Conservation (phyloP, 139 green algal genomes). For the Medakamo hakoo region DNA sequence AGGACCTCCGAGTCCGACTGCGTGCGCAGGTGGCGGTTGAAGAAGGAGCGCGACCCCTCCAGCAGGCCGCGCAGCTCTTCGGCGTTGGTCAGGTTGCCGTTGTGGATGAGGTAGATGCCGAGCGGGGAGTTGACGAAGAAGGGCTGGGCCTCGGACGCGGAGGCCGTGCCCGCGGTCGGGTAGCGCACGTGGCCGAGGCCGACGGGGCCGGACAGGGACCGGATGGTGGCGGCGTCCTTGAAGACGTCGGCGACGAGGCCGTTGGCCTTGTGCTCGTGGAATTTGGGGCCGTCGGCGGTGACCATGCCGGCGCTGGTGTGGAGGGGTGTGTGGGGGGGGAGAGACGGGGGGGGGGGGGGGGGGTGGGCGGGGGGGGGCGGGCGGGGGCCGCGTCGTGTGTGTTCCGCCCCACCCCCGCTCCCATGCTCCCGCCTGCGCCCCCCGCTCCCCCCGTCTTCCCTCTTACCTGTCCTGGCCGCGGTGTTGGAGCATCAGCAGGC, state of each 20-base stretch:
- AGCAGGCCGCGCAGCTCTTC: constrained; percentile 55
- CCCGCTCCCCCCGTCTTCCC: too few species aligned
- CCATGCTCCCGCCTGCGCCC: too few species aligned
- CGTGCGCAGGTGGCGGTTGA: constrained; percentile 77
- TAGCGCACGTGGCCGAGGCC: constrained; percentile 90
- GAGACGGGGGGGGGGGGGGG: too few species aligned
- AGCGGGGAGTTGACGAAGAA: constrained; percentile 98
- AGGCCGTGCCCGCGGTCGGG: constrained; percentile 79
- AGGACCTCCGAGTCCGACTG: constrained; percentile 89
- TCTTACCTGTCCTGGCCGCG: constrained; percentile 78
- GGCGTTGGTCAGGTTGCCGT: constrained; percentile 98
- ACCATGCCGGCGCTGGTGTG: constrained; percentile 90
- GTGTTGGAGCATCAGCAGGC: constrained; percentile 94
- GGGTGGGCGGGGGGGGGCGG: too few species aligned
- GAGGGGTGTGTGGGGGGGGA: constrained; percentile 11
- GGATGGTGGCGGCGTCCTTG: constrained; percentile 42
- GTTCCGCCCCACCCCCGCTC: too few species aligned
- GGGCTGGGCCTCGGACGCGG: constrained; percentile 87
- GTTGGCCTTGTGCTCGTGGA: constrained; percentile 89
- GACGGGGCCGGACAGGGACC: constrained; percentile 45
- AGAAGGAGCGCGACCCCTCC: constrained; percentile 58
- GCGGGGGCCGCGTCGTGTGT: too few species aligned
- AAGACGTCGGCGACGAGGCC: constrained; percentile 97
- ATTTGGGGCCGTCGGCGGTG: constrained; percentile 63
- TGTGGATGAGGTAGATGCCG: constrained; percentile 97